Evolutionary conservation across 139 green algal species (phyloP), one percentile per base, ranked within the genome.

Genomic region (Chlorella sp.): DNA sequence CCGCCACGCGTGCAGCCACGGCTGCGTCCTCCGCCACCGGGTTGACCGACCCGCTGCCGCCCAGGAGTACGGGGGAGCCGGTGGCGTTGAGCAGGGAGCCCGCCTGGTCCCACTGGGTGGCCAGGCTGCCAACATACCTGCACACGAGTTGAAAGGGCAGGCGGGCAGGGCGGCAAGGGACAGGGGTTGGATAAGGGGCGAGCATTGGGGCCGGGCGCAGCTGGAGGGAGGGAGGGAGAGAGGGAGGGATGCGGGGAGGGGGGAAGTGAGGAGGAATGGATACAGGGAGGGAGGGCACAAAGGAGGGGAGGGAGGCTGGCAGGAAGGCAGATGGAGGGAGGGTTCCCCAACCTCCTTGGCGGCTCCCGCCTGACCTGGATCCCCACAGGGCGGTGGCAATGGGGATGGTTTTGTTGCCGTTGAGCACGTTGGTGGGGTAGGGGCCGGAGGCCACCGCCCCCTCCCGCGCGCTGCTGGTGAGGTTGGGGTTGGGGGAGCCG

Each of bases 41-140:
- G 85, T 85, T 88, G 71, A 34, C 21, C 75, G 42, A 86, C 71
- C 0, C 73, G 32, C 7, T 48, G 61, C 64, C 81, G n/a, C 92
- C 92, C 36, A 94, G 81, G 42, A 94, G 87, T 9, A 94, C 73
- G 2, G 36, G 61, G 32, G 40, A 22, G 83, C 60, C 60, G 26
- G 28, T 36, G 61, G 34, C 30, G n/a, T 48, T 60, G 4, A 86
- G 21, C 48, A 88, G 28, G 48, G 48, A 53, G 90, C 90, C 90
- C 0, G 30, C 15, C 24, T 40, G 66, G n/a, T 84, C 75, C 42
- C 92, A 94, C 32, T n/a, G 16, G 26, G 93, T 71, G 36, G 39
- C 21, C 37, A 94, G 40, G 26, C 48, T 37, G 79, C 91, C 91
- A 14, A 93, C 9, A 87, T 94, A 94, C 7, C 86, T 81, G 75